These are phyloP conservation scores for Zymoseptoria ardabiliae DNA, from an alignment of 2,329 filamentous ascomycete species.

Conservation along the genomic window DNA sequence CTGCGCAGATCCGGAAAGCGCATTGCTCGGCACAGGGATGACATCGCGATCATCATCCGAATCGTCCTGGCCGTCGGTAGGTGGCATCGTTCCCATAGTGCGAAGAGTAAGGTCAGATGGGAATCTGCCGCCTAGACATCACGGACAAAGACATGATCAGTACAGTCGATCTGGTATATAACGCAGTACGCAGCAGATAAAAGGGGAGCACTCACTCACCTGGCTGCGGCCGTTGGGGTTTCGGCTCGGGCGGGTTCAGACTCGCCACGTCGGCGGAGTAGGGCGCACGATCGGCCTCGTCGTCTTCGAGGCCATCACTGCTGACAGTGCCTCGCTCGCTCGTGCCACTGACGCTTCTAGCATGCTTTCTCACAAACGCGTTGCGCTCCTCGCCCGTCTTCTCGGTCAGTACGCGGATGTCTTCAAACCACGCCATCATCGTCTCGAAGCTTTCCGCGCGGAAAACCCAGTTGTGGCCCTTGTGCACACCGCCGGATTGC, in stretches of 20 bases:
- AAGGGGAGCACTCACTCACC: conserved; percentile 51
- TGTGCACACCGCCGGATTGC: conserved; percentile 87
- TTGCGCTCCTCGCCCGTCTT: conserved; percentile 81
- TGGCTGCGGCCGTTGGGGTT: conserved; percentile 58
- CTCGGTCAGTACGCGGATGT: conserved; percentile 83
- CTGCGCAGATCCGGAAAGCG: conserved; percentile 17
- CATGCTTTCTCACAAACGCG: conserved; percentile 77
- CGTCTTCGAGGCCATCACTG: conserved; percentile 73
- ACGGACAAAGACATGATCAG: conserved; percentile 1
- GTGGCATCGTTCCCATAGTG: conserved; percentile 50
- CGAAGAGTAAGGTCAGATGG: conserved; percentile 87
- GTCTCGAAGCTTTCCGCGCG: conserved; percentile 71
- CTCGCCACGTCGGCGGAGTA: conserved; percentile 54
- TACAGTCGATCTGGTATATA: background rate
- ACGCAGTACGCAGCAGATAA: conserved; percentile 18
- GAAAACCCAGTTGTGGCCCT: conserved; percentile 64
- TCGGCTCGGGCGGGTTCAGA: conserved; percentile 30
- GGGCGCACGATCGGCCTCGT: conserved; percentile 58
- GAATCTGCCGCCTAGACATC: conserved; percentile 58
- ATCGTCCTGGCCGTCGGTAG: conserved; percentile 61
- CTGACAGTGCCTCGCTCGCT: conserved; percentile 51
- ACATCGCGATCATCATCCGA: conserved; percentile 56
- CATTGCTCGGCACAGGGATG: conserved; percentile 34
- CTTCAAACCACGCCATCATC: conserved; percentile 95
- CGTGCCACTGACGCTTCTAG: conserved; percentile 64